phyloP scores from a whole-genome alignment of 768 basidiomycete species.

The Rhodotorula taiwanensis region DNA sequence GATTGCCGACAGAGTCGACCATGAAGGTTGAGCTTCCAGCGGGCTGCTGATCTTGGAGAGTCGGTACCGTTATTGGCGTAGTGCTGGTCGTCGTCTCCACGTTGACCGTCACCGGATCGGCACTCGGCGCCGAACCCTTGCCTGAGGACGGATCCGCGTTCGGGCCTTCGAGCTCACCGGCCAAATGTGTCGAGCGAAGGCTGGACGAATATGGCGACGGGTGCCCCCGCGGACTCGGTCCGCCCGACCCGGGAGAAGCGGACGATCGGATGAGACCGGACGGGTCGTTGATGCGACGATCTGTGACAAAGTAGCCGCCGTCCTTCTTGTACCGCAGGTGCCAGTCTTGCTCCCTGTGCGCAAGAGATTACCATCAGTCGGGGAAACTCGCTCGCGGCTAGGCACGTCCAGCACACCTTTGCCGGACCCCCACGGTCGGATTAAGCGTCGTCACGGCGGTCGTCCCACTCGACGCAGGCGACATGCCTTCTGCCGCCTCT shows the following conservation, averaged over 20 bases:
- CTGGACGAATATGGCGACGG: slow-evolving; percentile 22
- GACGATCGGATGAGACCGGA: slow-evolving; percentile 21
- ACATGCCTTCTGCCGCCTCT: slow-evolving; percentile 30
- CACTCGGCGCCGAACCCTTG: neutral
- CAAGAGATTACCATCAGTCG: neutral
- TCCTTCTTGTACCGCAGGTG: slow-evolving; percentile 25
- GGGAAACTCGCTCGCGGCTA: neutral
- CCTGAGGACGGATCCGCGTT: neutral
- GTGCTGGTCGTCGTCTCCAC: neutral
- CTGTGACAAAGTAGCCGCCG: slow-evolving; percentile 28
- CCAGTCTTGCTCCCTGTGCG: slow-evolving; percentile 31
- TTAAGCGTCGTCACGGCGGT: slow-evolving; percentile 32
- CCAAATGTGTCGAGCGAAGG: slow-evolving; percentile 30
- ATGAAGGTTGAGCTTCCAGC: too few relatives aligned
- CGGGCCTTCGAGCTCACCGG: neutral
- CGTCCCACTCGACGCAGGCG: slow-evolving; percentile 20
- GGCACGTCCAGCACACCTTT: slow-evolving; percentile 1
- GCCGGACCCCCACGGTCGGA: slow-evolving; percentile 33
- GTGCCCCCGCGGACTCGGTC: neutral
- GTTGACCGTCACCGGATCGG: neutral
- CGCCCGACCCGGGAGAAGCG: slow-evolving; percentile 1
- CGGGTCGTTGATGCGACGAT: slow-evolving; percentile 18
- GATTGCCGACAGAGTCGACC: too few relatives aligned
- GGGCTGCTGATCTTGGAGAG: neutral
- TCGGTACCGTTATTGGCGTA: too few relatives aligned